Conservation (phyloP, 1,139 yeast species). For the Nakaseomyces bracarensis region DNA sequence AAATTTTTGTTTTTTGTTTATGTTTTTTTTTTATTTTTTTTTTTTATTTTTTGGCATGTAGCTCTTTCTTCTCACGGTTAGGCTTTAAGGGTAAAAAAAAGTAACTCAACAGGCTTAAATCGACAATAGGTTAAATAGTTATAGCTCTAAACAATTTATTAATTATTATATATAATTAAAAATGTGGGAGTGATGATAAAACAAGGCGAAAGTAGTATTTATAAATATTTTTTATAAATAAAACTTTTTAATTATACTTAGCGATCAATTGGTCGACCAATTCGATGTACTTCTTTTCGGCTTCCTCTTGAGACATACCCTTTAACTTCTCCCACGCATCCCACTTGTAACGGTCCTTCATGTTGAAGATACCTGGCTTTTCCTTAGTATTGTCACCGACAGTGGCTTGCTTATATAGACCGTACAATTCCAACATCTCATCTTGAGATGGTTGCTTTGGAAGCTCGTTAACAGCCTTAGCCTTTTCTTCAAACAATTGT, state of each 20-base stretch:
- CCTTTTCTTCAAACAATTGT: slow-evolving; percentile 39
- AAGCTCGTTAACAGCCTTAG: slow-evolving; percentile 68
- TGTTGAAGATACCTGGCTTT: slow-evolving; percentile 80
- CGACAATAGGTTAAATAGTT: too few relatives aligned
- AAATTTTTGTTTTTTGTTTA: too few relatives aligned
- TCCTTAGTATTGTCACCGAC: slow-evolving; percentile 76
- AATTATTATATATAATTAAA: too few relatives aligned
- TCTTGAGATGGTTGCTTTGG: slow-evolving; percentile 77
- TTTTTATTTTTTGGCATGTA: too few relatives aligned
- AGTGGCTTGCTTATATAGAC: slow-evolving; percentile 93
- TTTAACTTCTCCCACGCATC: slow-evolving; percentile 86
- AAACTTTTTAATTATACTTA: slow-evolving; percentile 32
- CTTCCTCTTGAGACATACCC: slow-evolving; percentile 83
- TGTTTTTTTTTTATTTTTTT: too few relatives aligned
- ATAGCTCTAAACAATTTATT: too few relatives aligned
- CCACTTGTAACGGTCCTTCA: slow-evolving; percentile 97
- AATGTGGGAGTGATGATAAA: too few relatives aligned
- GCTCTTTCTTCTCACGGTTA: too few relatives aligned
- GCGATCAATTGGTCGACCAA: slow-evolving; percentile 62
- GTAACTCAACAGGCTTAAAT: too few relatives aligned
- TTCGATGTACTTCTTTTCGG: slow-evolving; percentile 72
- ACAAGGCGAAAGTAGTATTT: too few relatives aligned
- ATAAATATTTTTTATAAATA: too few relatives aligned
- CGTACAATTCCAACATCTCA: slow-evolving; percentile 77
- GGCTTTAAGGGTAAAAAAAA: too few relatives aligned